Evolutionary conservation across 768 basidiomycete genomes (phyloP).

Genomic region (Suillus subalutaceus): DNA sequence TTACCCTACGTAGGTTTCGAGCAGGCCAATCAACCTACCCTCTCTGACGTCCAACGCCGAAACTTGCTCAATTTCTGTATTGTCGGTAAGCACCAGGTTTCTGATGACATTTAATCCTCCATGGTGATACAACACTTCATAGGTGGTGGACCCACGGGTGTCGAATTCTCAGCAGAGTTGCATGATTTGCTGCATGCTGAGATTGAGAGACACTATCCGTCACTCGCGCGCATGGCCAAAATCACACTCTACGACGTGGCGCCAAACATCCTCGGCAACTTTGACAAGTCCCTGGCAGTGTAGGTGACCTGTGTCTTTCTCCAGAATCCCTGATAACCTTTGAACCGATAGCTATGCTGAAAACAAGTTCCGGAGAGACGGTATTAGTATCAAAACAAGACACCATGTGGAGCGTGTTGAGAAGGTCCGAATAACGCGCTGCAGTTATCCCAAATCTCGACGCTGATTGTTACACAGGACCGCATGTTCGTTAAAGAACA

Average conservation of each 20-base stretch:
- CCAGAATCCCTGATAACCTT: conserved; percentile 9
- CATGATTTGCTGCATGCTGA: conserved; percentile 78
- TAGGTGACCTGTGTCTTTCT: conserved; percentile 31
- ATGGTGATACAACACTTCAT: conserved; percentile 8
- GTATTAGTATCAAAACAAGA: conserved; percentile 70
- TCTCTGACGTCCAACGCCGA: conserved; percentile 73
- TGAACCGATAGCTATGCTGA: conserved; percentile 57
- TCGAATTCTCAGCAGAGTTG: conserved; percentile 84
- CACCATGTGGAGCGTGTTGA: conserved; percentile 76
- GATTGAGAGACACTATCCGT: conserved; percentile 60
- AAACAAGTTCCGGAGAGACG: conserved; percentile 72
- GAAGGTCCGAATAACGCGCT: conserved; percentile 38
- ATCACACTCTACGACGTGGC: conserved; percentile 87
- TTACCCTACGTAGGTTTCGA: conserved; percentile 61
- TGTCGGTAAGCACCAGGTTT: conserved; percentile 57
- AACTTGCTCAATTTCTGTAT: conserved; percentile 85
- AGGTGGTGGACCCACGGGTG: conserved; percentile 81
- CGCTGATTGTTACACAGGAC: conserved; percentile 41
- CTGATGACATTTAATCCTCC: neutral
- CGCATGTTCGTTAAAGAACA: conserved; percentile 71
- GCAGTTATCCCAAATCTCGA: neutral
- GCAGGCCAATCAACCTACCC: conserved; percentile 79
- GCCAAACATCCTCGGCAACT: conserved; percentile 70
- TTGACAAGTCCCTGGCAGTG: conserved; percentile 69
- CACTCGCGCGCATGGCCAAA: conserved; percentile 60